Conservation (phyloP, 306 rosid species). For the Vigna hirtella region DNA sequence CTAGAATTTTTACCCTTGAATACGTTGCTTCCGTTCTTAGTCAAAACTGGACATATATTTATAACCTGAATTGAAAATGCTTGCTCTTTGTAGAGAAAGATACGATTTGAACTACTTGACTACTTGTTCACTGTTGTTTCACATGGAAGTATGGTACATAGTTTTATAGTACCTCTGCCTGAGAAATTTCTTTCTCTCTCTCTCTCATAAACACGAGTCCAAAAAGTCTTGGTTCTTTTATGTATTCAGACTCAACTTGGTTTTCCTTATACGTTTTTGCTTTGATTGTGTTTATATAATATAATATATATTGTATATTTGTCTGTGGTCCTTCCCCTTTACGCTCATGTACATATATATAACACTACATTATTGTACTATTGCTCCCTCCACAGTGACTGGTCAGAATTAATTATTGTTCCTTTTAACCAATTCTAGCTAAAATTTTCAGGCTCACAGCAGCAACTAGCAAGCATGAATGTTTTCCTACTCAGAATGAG, state of each 20-base stretch:
- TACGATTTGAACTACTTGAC: conserved; percentile 41
- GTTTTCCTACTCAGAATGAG: conserved; percentile 22
- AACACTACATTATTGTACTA: conserved; percentile 41
- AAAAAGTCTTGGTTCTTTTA: conserved; percentile 53
- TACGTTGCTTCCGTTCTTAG: conserved; percentile 24
- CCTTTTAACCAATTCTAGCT: conserved; percentile 42
- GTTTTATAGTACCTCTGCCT: conserved; percentile 10
- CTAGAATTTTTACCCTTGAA: conserved; percentile 18
- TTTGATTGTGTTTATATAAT: conserved; percentile 16
- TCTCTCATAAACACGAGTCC: conserved; percentile 42
- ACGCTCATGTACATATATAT: conserved; percentile 9
- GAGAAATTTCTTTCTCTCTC: conserved; percentile 33
- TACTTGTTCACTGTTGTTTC: conserved; percentile 58
- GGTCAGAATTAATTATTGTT: conserved; percentile 43
- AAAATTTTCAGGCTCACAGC: conserved; percentile 23
- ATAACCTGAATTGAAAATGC: conserved; percentile 33
- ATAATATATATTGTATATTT: not conserved
- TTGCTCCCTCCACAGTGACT: conserved; percentile 31
- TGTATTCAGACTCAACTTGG: conserved; percentile 46
- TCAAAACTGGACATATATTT: conserved; percentile 46
- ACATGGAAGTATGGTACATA: conserved; percentile 61
- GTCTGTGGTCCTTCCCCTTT: conserved; percentile 45
- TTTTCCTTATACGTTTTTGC: conserved; percentile 43
- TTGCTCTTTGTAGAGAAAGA: conserved; percentile 36
- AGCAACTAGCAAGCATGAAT: conserved; percentile 13